Conservation (phyloP, 768 basidiomycete genomes). For the Boletus vermiculosoides region DNA sequence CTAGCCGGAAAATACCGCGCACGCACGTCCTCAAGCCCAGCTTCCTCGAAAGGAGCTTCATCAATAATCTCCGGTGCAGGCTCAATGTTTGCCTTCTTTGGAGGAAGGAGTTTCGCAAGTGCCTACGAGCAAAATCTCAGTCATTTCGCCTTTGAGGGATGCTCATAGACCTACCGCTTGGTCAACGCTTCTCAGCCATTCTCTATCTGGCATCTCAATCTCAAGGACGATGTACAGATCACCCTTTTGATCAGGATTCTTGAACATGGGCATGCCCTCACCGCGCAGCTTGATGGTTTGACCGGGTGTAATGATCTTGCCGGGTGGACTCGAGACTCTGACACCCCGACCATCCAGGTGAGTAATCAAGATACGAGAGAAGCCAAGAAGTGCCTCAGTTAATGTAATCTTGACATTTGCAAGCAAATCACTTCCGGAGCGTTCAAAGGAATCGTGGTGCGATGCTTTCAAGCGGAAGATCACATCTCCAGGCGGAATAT, state of each 20-base stretch:
- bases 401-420: slow-evolving; percentile 82
- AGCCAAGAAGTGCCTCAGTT: slow-evolving; percentile 94
- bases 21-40: slow-evolving; percentile 83
- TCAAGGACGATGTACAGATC: slow-evolving; percentile 81
- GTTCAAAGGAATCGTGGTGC: slow-evolving; percentile 79
- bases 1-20: slow-evolving; percentile 71
- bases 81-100: slow-evolving; percentile 71
- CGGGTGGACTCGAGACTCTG: slow-evolving; percentile 67
- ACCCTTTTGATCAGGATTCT: slow-evolving; percentile 64
- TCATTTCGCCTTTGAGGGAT: neutral
- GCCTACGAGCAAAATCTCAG: slow-evolving; percentile 42
- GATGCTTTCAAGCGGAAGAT: slow-evolving; percentile 72
- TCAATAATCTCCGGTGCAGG: slow-evolving; percentile 72
- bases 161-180: slow-evolving; percentile 42
- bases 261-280: slow-evolving; percentile 88
- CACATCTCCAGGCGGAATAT: slow-evolving; percentile 85
- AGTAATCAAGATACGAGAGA: slow-evolving; percentile 84
- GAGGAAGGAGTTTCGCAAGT: slow-evolving; percentile 65
- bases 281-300: slow-evolving; percentile 73
- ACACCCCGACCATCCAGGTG: slow-evolving; percentile 96
- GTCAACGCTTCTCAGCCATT: slow-evolving; percentile 74
- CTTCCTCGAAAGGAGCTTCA: slow-evolving; percentile 69
- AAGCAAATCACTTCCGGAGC: slow-evolving; percentile 77
- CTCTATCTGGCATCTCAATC: slow-evolving; percentile 82
- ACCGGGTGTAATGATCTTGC: slow-evolving; percentile 72